A percentile compares a stretch with the other conserved stretches of the same genome.
Evolutionary conservation across 1,284 basidiomycete species (phyloP).

Genomic region (Termitomyces sp.): DNA sequence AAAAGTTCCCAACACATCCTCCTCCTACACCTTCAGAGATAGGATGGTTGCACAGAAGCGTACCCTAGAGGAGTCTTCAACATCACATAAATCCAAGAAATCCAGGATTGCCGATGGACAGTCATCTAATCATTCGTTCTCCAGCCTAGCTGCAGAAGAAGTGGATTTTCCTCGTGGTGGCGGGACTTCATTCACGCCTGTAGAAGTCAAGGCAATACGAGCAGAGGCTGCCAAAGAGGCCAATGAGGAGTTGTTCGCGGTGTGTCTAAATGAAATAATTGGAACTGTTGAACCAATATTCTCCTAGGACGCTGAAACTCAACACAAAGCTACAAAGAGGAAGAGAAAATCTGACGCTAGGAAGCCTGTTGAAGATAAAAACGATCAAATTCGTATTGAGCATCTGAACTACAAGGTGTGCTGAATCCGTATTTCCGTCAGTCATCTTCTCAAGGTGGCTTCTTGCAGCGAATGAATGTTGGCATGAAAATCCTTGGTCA

Average conservation of each 20-base stretch:
- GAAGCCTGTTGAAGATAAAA: constrained; percentile 29
- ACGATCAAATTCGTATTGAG: constrained; percentile 67
- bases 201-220: constrained; percentile 86
- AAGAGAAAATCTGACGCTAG: constrained; percentile 46
- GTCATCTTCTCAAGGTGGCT: neutral
- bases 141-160: constrained; percentile 60
- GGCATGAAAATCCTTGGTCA: constrained; percentile 89
- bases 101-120: constrained; percentile 26
- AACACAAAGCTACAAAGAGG: constrained; percentile 40
- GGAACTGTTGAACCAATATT: constrained; percentile 8
- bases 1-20: constrained; percentile 2
- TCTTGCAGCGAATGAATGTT: constrained; percentile 64
- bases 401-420: constrained; percentile 91
- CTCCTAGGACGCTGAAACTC: constrained; percentile 30
- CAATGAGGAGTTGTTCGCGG: constrained; percentile 72
- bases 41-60: constrained; percentile 55
- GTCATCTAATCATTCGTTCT: constrained; percentile 15
- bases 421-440: neutral
- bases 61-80: constrained; percentile 46
- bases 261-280: constrained; percentile 23
- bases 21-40: neutral
- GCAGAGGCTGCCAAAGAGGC: constrained; percentile 86
- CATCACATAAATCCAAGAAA: constrained; percentile 52
- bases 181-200: constrained; percentile 76
- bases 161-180: constrained; percentile 95